A percentile compares a stretch with the other conserved stretches of the same genome.
Evolutionary conservation across 345 rosid species (phyloP).

Genomic region (Ceriops tagal): DNA sequence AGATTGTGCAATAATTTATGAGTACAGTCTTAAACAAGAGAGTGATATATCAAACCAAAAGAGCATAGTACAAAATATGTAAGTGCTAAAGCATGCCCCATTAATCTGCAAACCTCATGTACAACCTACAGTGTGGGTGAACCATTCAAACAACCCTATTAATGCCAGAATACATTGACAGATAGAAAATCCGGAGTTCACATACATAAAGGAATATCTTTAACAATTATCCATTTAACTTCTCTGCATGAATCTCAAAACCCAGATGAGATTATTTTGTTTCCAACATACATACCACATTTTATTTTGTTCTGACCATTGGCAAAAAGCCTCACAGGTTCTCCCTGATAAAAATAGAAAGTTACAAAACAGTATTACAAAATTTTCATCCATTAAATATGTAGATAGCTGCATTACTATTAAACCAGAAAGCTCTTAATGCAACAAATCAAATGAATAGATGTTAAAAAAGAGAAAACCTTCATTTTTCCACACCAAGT

Average conservation of each 20-base stretch:
- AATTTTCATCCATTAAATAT: slow-evolving; percentile 1
- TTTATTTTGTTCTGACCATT: slow-evolving; percentile 86
- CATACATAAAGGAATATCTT: background rate
- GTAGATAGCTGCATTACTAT: background rate
- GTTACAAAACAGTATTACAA: slow-evolving; percentile 6
- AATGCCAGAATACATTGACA: background rate
- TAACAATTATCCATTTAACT: background rate
- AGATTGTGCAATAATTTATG: slow-evolving; percentile 2
- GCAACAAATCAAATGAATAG: background rate
- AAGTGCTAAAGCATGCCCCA: background rate
- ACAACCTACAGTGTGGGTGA: background rate
- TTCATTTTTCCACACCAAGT: background rate
- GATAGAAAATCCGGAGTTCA: background rate
- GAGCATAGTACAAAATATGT: background rate
- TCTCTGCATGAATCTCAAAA: slow-evolving; percentile 8
- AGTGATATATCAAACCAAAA: background rate
- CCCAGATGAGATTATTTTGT: slow-evolving; percentile 3
- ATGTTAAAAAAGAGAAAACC: background rate
- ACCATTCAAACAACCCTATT: background rate
- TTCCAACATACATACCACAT: slow-evolving; percentile 63
- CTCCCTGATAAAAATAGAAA: slow-evolving; percentile 57
- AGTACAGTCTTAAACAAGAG: background rate
- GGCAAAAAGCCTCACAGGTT: slow-evolving; percentile 79
- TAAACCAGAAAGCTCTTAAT: background rate
- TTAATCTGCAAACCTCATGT: background rate